Evolutionary conservation across 2,329 filamentous ascomycete genomes (phyloP), one percentile per base, ranked within the genome.

Genomic region (Pseudocercospora musae): DNA sequence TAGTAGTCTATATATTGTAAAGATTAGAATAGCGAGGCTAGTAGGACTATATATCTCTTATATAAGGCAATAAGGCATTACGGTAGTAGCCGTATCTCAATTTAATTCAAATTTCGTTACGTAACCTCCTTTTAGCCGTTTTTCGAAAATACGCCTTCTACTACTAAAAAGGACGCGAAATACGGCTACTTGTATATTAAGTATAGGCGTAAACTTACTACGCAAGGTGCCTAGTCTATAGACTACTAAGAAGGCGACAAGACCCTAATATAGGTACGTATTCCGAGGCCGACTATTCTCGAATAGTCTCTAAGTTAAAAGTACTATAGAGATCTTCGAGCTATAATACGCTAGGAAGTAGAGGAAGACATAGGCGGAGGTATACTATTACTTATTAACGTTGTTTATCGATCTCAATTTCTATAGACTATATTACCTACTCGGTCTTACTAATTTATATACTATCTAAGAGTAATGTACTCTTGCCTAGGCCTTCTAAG

Each of bases 321-420:
- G 29, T n/a, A 60, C 66, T 9, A 60, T 68, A n/a, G 66, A 68
- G 25, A 66, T 54, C 46, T 68, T 68, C 25, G 66, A 68, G 13
- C 27, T 29, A 46, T 49, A 59, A 40, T 66, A 64, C 1, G 66
- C 59, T 29, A 68, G 54, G 11, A 66, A 49, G 58, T 55, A 68
- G 11, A 68, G 33, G 18, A 61, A 66, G 15, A 58, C 54, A 23
- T 66, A 58, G 10, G 58, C 64, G 2, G 66, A 44, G 20, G 53
- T 46, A 29, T 59, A 66, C 66, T 68, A 46, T 15, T 18, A 10
- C 18, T 25, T 2, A 20, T 67, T 46, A 64, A 57, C 48, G 3
- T 21, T 50, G 11, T 23, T 21, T 15, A 27, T 40, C 3, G 2
- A 25, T 29, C 29, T 42, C 9, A 25, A 18, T 21, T 21, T 52